Base-by-base conservation (phyloP, 768 basidiomycete species). In the Mycena rosella region DNA sequence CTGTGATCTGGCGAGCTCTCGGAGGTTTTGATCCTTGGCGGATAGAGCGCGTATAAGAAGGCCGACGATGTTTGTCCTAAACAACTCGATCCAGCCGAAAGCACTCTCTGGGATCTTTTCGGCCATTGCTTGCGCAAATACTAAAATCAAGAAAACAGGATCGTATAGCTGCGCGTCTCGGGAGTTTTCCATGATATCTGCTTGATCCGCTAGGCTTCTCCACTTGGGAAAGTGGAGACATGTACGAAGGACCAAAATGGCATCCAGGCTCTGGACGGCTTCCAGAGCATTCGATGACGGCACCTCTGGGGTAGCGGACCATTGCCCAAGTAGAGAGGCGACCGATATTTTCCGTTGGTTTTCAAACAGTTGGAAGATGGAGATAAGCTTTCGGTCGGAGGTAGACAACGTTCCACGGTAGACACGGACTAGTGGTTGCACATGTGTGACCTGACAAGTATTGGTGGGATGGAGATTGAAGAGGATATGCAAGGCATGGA, bases 71-170 rank as follows among this genome's bases (percentile, higher is more conserved):
- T 97, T 96, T 9, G 91, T 92, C 69, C 95, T 82, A 75, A 96
- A 90, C 20, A 98, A 76, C 73, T 94, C 91, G 17, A 96, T 91
- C 96, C 96, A 97, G n/a, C 84, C 87, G 65, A 91, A 79, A 0
- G 89, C 85, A 0, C 88, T 88, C 1, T 84, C 76, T 0, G 89
- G 91, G 18, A 78, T 83, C 57, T 82, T 84, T 36, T 91, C 88
- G 2, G 80, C 79, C n/a, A 96, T 80, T 76, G 89, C 86, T 56
- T 90, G 85, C 5, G 86, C 84, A 40, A 91, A 87, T n/a, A 96
- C 79, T 3, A 89, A 80, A 36, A 92, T 78, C 17, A 95, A 74
- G 77, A 96, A 94, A 0, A 90, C 75, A 10, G 96, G 95, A 74
- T 98, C 96, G 73, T 96, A 98, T 36, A 91, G 75, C 14, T 78